Evolutionary conservation across 225 moss, liverwort and hornwort genomes (phyloP).

Genomic region (Takakia lepidozioides): DNA sequence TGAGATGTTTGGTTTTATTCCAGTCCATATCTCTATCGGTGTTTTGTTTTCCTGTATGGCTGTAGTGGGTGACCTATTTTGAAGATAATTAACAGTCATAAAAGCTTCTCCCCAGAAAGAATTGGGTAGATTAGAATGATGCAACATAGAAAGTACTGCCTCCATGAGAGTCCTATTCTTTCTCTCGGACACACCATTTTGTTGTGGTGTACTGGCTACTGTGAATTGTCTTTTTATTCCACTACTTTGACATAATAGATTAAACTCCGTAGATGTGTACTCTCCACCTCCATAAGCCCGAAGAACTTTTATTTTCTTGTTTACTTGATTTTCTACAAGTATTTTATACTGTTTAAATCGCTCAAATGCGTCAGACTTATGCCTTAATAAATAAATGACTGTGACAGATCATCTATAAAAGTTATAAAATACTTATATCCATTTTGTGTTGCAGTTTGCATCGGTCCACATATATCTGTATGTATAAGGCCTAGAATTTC

Average conservation of each 20-base stretch:
- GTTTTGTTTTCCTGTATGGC: background rate
- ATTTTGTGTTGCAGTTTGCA: too few relatives aligned
- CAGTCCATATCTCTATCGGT: background rate
- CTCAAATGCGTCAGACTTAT: background rate
- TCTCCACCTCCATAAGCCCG: background rate
- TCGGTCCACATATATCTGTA: background rate
- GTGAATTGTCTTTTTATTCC: background rate
- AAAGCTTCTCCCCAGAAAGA: background rate
- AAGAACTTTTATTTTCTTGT: background rate
- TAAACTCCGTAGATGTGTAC: background rate
- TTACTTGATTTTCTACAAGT: background rate
- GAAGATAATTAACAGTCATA: background rate
- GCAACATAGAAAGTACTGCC: background rate
- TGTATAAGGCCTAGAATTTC: background rate
- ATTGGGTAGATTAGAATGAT: background rate
- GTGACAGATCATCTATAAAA: background rate
- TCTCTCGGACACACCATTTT: background rate
- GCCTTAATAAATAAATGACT: background rate
- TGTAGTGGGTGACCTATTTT: background rate
- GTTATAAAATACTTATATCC: conserved; percentile 3
- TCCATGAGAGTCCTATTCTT: conserved; percentile 5
- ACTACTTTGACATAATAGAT: background rate
- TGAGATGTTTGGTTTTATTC: background rate
- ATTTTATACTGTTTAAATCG: background rate
- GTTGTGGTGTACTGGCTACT: background rate